A percentile compares a stretch with the other conserved stretches of the same genome.
phyloP scores from a whole-genome alignment of 257 asterid species.

The Jacaranda mimosifolia region DNA sequence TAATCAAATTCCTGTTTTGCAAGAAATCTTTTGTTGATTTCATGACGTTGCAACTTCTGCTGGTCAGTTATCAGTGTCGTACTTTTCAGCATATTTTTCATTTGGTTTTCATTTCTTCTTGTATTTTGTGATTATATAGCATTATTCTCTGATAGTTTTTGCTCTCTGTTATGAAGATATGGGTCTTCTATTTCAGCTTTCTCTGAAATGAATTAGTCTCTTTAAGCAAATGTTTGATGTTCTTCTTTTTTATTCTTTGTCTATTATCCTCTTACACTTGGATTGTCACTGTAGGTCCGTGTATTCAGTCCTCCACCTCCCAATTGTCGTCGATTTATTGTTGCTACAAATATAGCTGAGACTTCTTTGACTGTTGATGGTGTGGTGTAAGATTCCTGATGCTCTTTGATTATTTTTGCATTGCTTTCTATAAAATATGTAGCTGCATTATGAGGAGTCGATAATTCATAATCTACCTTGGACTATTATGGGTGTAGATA shows the following conservation, averaged over 20 bases:
- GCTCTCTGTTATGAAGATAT: constrained; percentile 16
- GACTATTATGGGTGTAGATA: background rate
- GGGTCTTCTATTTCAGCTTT: constrained; percentile 26
- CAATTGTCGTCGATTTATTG: constrained; percentile 88
- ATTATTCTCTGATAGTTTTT: background rate
- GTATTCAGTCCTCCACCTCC: constrained; percentile 89
- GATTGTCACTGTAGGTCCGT: constrained; percentile 72
- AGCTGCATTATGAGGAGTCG: background rate
- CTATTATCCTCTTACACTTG: constrained; percentile 29
- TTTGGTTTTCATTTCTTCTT: background rate
- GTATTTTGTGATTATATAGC: background rate
- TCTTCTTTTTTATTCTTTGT: constrained; percentile 3
- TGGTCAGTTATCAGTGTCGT: background rate
- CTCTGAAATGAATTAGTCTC: constrained; percentile 12
- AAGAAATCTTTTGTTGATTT: constrained; percentile 19
- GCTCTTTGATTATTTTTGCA: constrained; percentile 23
- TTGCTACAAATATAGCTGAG: constrained; percentile 98
- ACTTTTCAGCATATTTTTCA: background rate
- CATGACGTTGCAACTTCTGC: background rate
- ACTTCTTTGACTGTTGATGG: constrained; percentile 98
- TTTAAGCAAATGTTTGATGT: constrained; percentile 11
- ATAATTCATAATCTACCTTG: background rate
- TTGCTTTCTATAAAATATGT: background rate
- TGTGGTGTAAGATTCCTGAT: constrained; percentile 80
- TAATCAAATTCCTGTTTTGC: constrained; percentile 22